Conservation (phyloP, 2,329 filamentous ascomycete species). For the Polychaeton citri region DNA sequence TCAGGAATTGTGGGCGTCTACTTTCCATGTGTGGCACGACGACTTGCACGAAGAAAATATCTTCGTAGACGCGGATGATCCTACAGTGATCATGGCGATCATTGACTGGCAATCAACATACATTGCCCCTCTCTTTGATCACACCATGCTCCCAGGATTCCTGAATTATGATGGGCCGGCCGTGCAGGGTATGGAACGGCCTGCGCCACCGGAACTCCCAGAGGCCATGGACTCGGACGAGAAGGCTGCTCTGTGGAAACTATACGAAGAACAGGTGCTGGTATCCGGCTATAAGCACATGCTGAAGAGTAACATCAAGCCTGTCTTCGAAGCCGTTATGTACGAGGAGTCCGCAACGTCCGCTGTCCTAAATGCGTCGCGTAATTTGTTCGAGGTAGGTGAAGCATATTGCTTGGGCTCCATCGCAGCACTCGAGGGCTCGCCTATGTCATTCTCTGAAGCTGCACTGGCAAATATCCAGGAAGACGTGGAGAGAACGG, state of each 20-base stretch:
- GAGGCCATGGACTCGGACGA: slow-evolving; percentile 11
- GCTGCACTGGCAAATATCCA: slow-evolving; percentile 1
- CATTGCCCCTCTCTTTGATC: slow-evolving; percentile 24
- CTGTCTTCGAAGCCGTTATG: slow-evolving; percentile 18
- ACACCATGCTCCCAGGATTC: slow-evolving; percentile 21
- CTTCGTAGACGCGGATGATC: slow-evolving; percentile 20
- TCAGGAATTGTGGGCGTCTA: slow-evolving; percentile 2
- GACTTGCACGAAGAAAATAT: slow-evolving; percentile 28
- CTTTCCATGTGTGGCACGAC: slow-evolving; percentile 21
- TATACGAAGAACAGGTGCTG: slow-evolving; percentile 13
- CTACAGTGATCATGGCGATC: slow-evolving; percentile 18
- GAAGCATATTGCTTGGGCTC: slow-evolving; percentile 12
- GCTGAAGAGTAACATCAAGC: slow-evolving; percentile 12
- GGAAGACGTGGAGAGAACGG: slow-evolving; percentile 2
- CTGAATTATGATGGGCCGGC: slow-evolving; percentile 23
- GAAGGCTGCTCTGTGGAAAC: slow-evolving; percentile 12
- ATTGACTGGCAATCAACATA: slow-evolving; percentile 25
- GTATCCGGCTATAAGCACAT: slow-evolving; percentile 17
- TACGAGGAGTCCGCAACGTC: slow-evolving; percentile 19
- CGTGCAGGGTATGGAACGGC: slow-evolving; percentile 15
- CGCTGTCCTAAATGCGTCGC: slow-evolving; percentile 18
- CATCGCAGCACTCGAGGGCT: slow-evolving; percentile 2
- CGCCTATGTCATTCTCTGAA: slow-evolving; percentile 2
- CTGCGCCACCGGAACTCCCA: slow-evolving; percentile 14
- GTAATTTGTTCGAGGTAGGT: slow-evolving; percentile 22